These are phyloP conservation scores for Lasiosphaeria miniovina DNA, from an alignment of 495 filamentous ascomycete species.

Conservation along the genomic window DNA sequence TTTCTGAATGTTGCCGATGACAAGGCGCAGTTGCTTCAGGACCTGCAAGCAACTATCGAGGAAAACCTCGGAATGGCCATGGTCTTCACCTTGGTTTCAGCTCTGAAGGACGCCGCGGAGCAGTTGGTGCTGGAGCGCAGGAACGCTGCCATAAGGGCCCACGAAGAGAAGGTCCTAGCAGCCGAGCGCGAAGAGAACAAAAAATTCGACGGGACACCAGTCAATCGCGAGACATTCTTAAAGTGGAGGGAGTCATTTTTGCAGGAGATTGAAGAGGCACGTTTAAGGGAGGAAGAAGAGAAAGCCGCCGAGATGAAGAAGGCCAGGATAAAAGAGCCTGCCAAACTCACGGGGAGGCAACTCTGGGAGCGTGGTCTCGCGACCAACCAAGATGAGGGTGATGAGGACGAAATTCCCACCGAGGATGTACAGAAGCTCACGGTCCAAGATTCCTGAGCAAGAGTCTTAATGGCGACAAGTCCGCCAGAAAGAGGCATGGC, in stretches of 20 bases:
- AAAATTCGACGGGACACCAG: constrained; percentile 90
- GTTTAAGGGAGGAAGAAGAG: constrained; percentile 62
- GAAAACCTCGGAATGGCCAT: constrained; percentile 98
- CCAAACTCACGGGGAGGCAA: constrained; percentile 71
- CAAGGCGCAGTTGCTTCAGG: constrained; percentile 64
- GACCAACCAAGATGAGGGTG: constrained; percentile 70
- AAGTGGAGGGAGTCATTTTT: constrained; percentile 78
- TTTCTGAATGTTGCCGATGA: constrained; percentile 59
- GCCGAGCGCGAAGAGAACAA: constrained; percentile 89
- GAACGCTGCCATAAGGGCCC: constrained; percentile 56
- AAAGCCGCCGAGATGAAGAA: constrained; percentile 73
- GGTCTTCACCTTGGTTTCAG: constrained; percentile 85
- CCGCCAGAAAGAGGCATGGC: background rate
- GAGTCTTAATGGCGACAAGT: too few species aligned
- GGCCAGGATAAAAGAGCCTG: constrained; percentile 61
- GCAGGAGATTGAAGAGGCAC: constrained; percentile 71
- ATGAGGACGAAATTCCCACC: constrained; percentile 45
- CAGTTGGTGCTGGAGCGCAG: constrained; percentile 66
- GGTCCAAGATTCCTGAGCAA: constrained; percentile 36
- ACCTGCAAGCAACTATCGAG: constrained; percentile 66
- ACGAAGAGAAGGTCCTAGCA: constrained; percentile 63
- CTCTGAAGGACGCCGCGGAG: constrained; percentile 86
- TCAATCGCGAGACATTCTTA: constrained; percentile 79
- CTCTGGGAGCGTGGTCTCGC: constrained; percentile 82
- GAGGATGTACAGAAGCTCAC: constrained; percentile 67